phyloP scores from a whole-genome alignment of 2,329 filamentous ascomycete genomes.

The Colletotrichum gigasporum region DNA sequence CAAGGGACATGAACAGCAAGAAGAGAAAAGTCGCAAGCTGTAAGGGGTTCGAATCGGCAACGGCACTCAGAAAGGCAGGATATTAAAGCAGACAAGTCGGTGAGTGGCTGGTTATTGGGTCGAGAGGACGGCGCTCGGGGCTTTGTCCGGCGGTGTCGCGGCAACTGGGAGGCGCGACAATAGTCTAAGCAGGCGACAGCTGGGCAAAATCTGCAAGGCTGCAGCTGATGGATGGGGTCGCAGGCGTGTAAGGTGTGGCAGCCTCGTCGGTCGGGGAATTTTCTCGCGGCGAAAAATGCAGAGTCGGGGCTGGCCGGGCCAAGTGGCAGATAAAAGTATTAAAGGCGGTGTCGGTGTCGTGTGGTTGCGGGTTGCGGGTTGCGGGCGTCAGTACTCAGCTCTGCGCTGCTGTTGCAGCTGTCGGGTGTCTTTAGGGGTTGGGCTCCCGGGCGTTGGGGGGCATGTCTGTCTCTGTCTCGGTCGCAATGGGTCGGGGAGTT shows the following conservation, averaged over 20 bases:
- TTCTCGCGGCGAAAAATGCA: conserved; percentile 2
- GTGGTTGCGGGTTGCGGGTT: conserved; percentile 4
- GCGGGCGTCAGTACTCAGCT: conserved; percentile 3
- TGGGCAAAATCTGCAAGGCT: conserved; percentile 22
- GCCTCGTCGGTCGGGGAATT: conserved; percentile 22
- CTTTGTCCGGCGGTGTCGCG: conserved; percentile 12
- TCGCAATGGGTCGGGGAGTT: background rate
- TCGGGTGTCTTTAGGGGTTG: conserved; percentile 16
- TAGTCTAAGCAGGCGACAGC: background rate
- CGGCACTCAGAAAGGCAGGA: background rate
- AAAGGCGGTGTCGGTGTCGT: conserved; percentile 26
- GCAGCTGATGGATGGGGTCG: background rate
- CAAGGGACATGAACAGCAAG: background rate
- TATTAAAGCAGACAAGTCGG: background rate
- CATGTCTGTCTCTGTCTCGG: conserved; percentile 7
- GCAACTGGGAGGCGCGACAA: conserved; percentile 22
- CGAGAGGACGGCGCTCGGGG: conserved; percentile 9
- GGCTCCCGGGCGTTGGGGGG: conserved; percentile 10
- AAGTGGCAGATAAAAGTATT: conserved; percentile 5
- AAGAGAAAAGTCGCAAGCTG: background rate
- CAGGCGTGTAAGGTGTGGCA: conserved; percentile 4
- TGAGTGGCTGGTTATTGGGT: background rate
- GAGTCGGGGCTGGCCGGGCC: conserved; percentile 17
- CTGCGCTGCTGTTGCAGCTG: background rate
- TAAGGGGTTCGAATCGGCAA: background rate